Percentiles rank a stretch among this genome's conserved stretches.
Conservation (phyloP, 1,284 basidiomycete species). For the Wolfiporia cocos region DNA sequence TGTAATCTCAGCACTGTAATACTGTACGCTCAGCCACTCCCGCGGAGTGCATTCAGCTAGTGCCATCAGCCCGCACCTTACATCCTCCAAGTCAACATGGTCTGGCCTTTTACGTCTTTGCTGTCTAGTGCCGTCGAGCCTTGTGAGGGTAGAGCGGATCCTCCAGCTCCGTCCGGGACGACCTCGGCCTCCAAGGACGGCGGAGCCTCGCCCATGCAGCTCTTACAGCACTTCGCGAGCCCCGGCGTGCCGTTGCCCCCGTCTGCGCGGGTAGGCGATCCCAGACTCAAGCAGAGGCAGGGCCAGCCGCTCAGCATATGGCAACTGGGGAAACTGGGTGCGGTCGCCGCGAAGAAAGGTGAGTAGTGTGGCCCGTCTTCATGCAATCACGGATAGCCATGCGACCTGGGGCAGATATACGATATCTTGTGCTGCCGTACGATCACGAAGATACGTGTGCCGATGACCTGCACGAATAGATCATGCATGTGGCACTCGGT, state of each 20-base stretch:
- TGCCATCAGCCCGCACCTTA: neutral
- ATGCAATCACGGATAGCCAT: too few species aligned
- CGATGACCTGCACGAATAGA: too few species aligned
- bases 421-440: too few species aligned
- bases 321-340: slow-evolving; percentile 65
- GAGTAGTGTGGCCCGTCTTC: slow-evolving; percentile 15
- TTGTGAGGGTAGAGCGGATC: neutral
- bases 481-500: too few species aligned
- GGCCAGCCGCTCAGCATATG: slow-evolving; percentile 50
- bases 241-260: slow-evolving; percentile 65
- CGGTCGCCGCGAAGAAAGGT: slow-evolving; percentile 65
- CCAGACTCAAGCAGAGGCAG: slow-evolving; percentile 50
- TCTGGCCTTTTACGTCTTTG: slow-evolving; percentile 25
- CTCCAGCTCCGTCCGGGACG: neutral
- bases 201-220: slow-evolving; percentile 12
- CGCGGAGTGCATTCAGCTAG: too few species aligned
- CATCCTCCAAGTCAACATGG: slow-evolving; percentile 11
- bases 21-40: neutral
- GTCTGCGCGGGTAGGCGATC: slow-evolving; percentile 58
- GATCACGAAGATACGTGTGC: too few species aligned
- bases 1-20: neutral
- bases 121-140: slow-evolving; percentile 7
- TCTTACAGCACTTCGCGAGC: slow-evolving; percentile 58
- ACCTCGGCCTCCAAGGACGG: slow-evolving; percentile 1
- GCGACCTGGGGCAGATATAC: too few species aligned